Base-by-base conservation (phyloP, 192 early-diverging fungal genomes). In the Backusella sp. region DNA sequence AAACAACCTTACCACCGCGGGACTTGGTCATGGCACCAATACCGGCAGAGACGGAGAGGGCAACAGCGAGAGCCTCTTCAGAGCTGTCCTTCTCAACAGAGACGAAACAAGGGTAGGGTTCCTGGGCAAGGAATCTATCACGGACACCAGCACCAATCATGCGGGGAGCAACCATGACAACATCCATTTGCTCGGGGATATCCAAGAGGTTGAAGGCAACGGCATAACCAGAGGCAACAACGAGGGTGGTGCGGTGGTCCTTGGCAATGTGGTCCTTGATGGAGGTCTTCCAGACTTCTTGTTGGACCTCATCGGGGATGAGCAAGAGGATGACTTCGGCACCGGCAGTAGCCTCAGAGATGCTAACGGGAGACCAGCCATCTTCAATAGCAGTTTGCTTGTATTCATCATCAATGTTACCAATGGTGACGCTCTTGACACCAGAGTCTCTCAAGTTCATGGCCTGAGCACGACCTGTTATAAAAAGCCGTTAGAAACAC, bases 131-230 rank as follows among this genome's bases (percentile, higher is more conserved):
- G 65, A 66, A 74, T 39, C 73, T 49, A 42, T 74, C 73, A 74
- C 73, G 73, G 14, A 74, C 73, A 74, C 73, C 73, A n/a, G 73
- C 73, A 66, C 73, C 73, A 15, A 74, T 74, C 73, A 74, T 74
- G 26, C 73, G 56, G 37, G 73, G 73, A n/a, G 73, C 73, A 66
- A 74, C 73, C 73, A 74, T 74, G n/a, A 74, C 73, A 23, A 74
- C 73, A 26, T 74, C 73, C 73, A 74, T 66, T 6, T 56, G 26
- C 30, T 59, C 73, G 6, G 73, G 73, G n/a, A 74, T 56, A 4
- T 74, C 73, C 73, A 74, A 74, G 37, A 74, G 73, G 17, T 74
- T 36, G 23, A 74, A 74, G 14, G 73, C 73, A 42, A 74, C 73
- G 5, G 73, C 73, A 15, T 74, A 74, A 66, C 73, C 73, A 26